phyloP scores from a whole-genome alignment of 2,329 filamentous ascomycete genomes.

The Cytospora mali region DNA sequence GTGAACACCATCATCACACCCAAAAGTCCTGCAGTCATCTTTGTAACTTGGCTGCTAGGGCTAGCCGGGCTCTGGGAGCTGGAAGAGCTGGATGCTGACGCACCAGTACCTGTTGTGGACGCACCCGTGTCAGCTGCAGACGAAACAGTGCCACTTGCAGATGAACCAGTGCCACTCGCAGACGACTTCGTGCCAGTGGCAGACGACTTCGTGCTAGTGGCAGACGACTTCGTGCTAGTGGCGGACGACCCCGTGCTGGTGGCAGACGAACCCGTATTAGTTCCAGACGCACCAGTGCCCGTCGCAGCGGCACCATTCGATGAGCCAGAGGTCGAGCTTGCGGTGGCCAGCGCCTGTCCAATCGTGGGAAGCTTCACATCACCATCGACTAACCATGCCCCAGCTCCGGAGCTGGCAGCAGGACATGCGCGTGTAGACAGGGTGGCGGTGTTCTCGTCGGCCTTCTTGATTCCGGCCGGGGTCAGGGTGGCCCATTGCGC shows the following conservation, averaged over 20 bases:
- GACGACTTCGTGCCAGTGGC: too few relatives aligned
- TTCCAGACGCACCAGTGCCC: slow-evolving; percentile 33
- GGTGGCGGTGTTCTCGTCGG: slow-evolving; percentile 63
- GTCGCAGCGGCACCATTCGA: slow-evolving; percentile 29
- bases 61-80: slow-evolving; percentile 46
- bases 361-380: slow-evolving; percentile 70
- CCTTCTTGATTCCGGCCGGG: slow-evolving; percentile 68
- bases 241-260: too few relatives aligned
- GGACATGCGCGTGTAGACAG: slow-evolving; percentile 72
- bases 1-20: slow-evolving; percentile 57
- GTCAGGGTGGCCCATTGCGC: slow-evolving; percentile 73
- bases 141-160: too few relatives aligned
- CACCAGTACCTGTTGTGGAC: slow-evolving; percentile 33
- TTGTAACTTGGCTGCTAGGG: slow-evolving; percentile 50
- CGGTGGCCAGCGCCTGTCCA: slow-evolving; percentile 58
- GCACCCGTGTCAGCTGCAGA: too few relatives aligned
- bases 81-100: slow-evolving; percentile 33
- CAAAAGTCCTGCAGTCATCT: slow-evolving; percentile 52
- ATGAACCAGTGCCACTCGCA: too few relatives aligned
- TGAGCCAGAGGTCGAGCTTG: slow-evolving; percentile 28
- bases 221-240: too few relatives aligned
- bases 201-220: too few relatives aligned
- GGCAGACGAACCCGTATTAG: too few relatives aligned
- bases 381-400: slow-evolving; percentile 72
- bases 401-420: slow-evolving; percentile 59